Percentiles rank a stretch among this genome's conserved stretches.
phyloP scores from a whole-genome alignment of 169 alveolate genomes.

The Eimeria tenella region DNA sequence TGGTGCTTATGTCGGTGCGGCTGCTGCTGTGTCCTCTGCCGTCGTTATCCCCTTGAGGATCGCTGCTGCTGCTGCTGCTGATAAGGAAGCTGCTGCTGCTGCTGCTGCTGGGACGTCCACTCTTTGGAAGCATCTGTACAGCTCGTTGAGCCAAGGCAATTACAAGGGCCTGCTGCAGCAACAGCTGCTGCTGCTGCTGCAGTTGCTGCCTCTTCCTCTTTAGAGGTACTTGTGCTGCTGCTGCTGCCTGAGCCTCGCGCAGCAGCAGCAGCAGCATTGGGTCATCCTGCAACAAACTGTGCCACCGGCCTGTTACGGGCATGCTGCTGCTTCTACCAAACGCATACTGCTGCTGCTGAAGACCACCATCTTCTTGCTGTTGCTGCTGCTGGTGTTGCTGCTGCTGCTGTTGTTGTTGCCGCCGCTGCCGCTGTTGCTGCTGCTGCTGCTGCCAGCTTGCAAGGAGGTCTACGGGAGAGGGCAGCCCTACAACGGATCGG shows the following conservation, averaged over 20 bases:
- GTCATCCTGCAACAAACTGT: not conserved
- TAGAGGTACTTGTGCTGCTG: not conserved
- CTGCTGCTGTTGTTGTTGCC: not conserved
- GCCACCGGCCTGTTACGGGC: not conserved
- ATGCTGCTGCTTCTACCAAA: not conserved
- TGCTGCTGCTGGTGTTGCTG: not conserved
- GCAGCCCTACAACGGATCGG: not conserved
- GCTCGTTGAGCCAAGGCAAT: constrained; percentile 29
- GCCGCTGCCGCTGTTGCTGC: not conserved
- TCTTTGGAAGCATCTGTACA: not conserved
- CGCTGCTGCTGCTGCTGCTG: not conserved
- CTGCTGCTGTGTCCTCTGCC: not conserved
- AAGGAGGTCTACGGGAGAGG: not conserved
- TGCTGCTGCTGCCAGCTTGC: constrained; percentile 3
- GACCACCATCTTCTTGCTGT: not conserved
- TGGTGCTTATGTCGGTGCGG: not conserved
- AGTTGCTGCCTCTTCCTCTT: not conserved
- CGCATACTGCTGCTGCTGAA: not conserved
- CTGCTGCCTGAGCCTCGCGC: constrained; percentile 18
- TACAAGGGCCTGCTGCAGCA: not conserved
- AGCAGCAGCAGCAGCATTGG: constrained; percentile 6
- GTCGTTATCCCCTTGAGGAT: not conserved
- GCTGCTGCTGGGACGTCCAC: not conserved
- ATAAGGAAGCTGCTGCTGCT: constrained; percentile 2
- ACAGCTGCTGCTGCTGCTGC: constrained; percentile 15